Conservation (phyloP, 331 rosid species). For the Pyrus hybrid region DNA sequence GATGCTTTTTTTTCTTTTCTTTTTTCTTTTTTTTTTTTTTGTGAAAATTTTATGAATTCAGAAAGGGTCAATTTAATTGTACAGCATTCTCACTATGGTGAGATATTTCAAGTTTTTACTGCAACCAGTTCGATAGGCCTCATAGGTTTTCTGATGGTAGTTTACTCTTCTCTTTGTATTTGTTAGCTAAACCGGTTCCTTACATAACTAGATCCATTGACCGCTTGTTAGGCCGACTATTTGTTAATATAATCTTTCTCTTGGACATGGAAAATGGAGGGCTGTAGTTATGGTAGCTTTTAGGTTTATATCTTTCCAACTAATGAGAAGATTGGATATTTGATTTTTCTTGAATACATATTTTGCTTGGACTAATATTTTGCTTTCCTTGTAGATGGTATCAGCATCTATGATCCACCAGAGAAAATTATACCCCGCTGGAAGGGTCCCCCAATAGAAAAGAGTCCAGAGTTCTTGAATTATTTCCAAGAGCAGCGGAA, state of each 20-base stretch:
- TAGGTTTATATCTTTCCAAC: background rate
- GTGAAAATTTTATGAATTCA: background rate
- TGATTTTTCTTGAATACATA: background rate
- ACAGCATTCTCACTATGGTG: background rate
- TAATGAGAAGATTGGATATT: background rate
- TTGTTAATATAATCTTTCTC: background rate
- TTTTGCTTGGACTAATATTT: background rate
- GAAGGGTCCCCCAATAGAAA: constrained; percentile 75
- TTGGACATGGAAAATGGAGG: background rate
- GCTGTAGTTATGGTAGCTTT: background rate
- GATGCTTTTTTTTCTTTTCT: background rate
- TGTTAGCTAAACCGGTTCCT: background rate
- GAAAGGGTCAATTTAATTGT: background rate
- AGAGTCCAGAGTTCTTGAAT: constrained; percentile 56
- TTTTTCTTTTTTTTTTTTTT: too few relatives aligned
- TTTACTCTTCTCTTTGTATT: background rate
- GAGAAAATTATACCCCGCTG: constrained; percentile 86
- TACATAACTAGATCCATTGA: background rate
- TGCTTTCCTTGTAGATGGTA: constrained; percentile 52
- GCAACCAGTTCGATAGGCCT: background rate
- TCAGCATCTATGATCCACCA: constrained; percentile 78
- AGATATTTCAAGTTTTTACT: background rate
- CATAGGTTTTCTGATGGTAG: background rate
- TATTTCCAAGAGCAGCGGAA: constrained; percentile 48
- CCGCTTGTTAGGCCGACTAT: background rate